Evolutionary conservation across 2,329 filamentous ascomycete species (phyloP).

Genomic region (Fusarium fujikuroi): DNA sequence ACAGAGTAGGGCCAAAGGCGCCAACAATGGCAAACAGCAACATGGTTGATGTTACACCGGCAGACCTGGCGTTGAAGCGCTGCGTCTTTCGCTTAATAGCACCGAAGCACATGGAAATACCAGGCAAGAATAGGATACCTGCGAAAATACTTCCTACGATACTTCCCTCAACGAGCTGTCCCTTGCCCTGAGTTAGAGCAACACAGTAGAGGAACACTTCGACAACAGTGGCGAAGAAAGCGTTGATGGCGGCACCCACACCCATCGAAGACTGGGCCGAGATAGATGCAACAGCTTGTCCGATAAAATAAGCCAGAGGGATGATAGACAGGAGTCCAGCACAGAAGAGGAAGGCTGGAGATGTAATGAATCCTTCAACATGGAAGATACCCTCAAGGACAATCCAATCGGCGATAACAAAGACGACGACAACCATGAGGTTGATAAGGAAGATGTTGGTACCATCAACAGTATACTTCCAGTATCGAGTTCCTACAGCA

Average conservation of each 20-base stretch:
- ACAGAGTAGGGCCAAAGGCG: slow-evolving; percentile 93
- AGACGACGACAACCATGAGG: slow-evolving; percentile 90
- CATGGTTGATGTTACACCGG: slow-evolving; percentile 98
- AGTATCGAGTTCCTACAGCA: slow-evolving; percentile 93
- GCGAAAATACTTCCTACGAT: slow-evolving; percentile 98
- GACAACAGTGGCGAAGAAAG: slow-evolving; percentile 96
- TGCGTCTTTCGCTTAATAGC: slow-evolving; percentile 98
- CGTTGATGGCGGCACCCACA: slow-evolving; percentile 94
- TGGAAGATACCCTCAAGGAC: slow-evolving; percentile 77
- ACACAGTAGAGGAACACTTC: slow-evolving; percentile 98
- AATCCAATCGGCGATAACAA: slow-evolving; percentile 93
- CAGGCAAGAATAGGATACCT: slow-evolving; percentile 92
- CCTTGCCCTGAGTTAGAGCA: slow-evolving; percentile 91
- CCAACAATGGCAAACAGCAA: slow-evolving; percentile 94
- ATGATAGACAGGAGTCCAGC: slow-evolving; percentile 92
- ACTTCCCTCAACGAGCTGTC: slow-evolving; percentile 92
- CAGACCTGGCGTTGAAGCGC: slow-evolving; percentile 95
- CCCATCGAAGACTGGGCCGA: slow-evolving; percentile 99
- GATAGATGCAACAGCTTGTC: slow-evolving; percentile 97
- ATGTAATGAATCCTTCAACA: slow-evolving; percentile 78
- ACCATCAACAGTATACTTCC: slow-evolving; percentile 98
- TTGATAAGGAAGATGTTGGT: slow-evolving; percentile 99
- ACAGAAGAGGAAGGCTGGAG: slow-evolving; percentile 86
- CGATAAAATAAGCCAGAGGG: slow-evolving; percentile 96
- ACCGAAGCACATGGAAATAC: slow-evolving; percentile 98